These are phyloP conservation scores for Suillus fuscotomentosus DNA, from an alignment of 768 basidiomycete species.

Conservation along the genomic window DNA sequence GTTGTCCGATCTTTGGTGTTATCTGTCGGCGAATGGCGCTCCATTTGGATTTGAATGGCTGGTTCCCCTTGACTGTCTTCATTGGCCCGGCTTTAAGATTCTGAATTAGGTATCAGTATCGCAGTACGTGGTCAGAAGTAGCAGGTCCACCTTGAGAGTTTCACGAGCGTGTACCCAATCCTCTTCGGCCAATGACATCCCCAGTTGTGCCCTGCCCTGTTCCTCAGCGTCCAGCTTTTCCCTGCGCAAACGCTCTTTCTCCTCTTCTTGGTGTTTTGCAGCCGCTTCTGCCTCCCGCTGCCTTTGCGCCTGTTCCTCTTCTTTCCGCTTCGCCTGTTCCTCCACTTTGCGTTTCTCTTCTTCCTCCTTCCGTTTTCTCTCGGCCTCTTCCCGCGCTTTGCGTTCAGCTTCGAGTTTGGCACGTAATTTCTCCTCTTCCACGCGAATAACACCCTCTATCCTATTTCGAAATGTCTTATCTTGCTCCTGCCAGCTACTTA, in stretches of 20 bases:
- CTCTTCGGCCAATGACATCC: constrained; percentile 53
- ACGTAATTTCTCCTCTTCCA: constrained; percentile 60
- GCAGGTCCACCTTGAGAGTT: constrained; percentile 47
- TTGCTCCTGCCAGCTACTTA: constrained; percentile 44
- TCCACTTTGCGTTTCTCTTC: constrained; percentile 44
- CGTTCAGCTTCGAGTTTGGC: constrained; percentile 56
- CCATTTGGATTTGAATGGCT: constrained; percentile 58
- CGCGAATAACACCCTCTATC: constrained; percentile 60
- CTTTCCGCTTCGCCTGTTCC: constrained; percentile 39
- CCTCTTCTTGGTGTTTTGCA: constrained; percentile 31
- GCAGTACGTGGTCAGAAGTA: constrained; percentile 12
- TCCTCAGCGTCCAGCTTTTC: constrained; percentile 37
- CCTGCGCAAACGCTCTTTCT: constrained; percentile 33
- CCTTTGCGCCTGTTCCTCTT: constrained; percentile 41
- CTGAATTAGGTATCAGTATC: constrained; percentile 36
- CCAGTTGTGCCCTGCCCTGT: constrained; percentile 42
- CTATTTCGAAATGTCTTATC: constrained; percentile 49
- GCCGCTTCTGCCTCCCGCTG: constrained; percentile 32
- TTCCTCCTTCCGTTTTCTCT: constrained; percentile 46
- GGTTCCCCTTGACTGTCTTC: constrained; percentile 59
- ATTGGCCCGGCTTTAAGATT: constrained; percentile 64
- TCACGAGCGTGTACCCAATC: constrained; percentile 64
- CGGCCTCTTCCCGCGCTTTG: constrained; percentile 46
- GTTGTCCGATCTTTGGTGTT: constrained; percentile 83
- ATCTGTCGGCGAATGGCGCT: constrained; percentile 71